Evolutionary conservation across 1,284 basidiomycete genomes (phyloP).

Genomic region (Leccinum angustisporum): DNA sequence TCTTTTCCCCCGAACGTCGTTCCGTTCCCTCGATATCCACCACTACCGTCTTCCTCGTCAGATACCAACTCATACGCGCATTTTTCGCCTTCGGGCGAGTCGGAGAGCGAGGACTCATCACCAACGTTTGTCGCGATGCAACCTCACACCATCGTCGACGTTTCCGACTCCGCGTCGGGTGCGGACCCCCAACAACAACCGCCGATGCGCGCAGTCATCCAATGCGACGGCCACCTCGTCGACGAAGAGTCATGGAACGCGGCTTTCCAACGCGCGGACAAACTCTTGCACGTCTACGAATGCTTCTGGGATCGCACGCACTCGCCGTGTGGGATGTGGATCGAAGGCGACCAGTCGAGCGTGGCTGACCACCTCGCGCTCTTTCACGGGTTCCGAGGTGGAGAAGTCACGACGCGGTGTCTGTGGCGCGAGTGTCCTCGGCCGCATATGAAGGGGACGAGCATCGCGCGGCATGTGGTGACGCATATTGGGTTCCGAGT

Average conservation of each 20-base stretch:
- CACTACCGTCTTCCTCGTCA: slow-evolving; percentile 10
- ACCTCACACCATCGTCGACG: slow-evolving; percentile 24
- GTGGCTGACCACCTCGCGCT: slow-evolving; percentile 35
- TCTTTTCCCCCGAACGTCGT: slow-evolving; percentile 15
- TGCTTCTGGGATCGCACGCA: slow-evolving; percentile 30
- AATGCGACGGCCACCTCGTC: slow-evolving; percentile 29
- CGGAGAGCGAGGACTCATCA: slow-evolving; percentile 25
- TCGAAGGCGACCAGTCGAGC: slow-evolving; percentile 34
- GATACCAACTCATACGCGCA: slow-evolving; percentile 23
- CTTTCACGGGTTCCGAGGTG: slow-evolving; percentile 32
- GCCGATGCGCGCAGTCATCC: slow-evolving; percentile 21
- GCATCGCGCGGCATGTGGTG: slow-evolving; percentile 35
- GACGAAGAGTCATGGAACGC: slow-evolving; percentile 33
- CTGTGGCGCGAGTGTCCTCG: slow-evolving; percentile 32
- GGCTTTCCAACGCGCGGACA: slow-evolving; percentile 25
- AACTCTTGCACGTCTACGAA: slow-evolving; percentile 32
- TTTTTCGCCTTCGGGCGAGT: slow-evolving; percentile 28
- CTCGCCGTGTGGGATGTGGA: slow-evolving; percentile 34
- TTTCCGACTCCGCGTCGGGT: slow-evolving; percentile 10
- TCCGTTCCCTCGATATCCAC: slow-evolving; percentile 23
- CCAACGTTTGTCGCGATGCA: slow-evolving; percentile 10
- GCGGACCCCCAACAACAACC: slow-evolving; percentile 5
- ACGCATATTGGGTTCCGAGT: slow-evolving; percentile 34
- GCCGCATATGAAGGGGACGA: slow-evolving; percentile 35
- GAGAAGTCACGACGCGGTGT: slow-evolving; percentile 32